phyloP scores from a whole-genome alignment of 2,329 filamentous ascomycete species.

The Phaeomoniella chlamydospora region DNA sequence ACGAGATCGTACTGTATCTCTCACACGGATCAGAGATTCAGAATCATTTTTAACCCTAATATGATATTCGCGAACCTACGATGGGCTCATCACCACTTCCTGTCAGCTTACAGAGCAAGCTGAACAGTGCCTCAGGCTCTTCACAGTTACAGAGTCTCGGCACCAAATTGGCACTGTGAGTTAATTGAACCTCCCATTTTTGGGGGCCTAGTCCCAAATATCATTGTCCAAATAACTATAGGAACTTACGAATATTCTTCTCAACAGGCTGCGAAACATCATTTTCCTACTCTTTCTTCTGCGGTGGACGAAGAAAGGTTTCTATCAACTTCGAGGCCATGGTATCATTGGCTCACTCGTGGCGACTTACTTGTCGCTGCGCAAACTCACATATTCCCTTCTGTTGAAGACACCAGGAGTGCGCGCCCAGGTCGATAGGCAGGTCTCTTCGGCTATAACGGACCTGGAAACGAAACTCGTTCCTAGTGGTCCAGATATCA shows the following conservation, averaged over 20 bases:
- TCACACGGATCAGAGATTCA: background rate
- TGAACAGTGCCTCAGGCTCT: conserved; percentile 20
- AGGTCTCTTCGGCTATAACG: conserved; percentile 64
- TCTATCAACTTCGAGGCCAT: conserved; percentile 78
- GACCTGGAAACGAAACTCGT: conserved; percentile 79
- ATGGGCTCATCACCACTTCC: conserved; percentile 27
- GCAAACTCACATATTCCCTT: conserved; percentile 64
- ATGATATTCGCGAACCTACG: background rate
- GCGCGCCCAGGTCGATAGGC: conserved; percentile 67
- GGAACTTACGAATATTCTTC: too few species aligned
- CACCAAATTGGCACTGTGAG: conserved; percentile 29
- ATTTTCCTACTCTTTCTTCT: conserved; percentile 80
- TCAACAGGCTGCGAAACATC: conserved; percentile 68
- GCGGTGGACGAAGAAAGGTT: conserved; percentile 64
- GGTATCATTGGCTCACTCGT: conserved; percentile 66
- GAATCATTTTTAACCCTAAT: background rate
- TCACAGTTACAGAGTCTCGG: conserved; percentile 17
- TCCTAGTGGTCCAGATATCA: conserved; percentile 53
- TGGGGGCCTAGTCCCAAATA: background rate
- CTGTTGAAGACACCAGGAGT: conserved; percentile 82
- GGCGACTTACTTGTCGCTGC: conserved; percentile 58
- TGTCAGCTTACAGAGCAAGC: conserved; percentile 27
- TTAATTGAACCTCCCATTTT: conserved; percentile 4
- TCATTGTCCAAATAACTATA: background rate
- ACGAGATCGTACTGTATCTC: too few species aligned